Conservation (phyloP, 225 moss, liverwort and hornwort species). For the Ulota crispa region DNA sequence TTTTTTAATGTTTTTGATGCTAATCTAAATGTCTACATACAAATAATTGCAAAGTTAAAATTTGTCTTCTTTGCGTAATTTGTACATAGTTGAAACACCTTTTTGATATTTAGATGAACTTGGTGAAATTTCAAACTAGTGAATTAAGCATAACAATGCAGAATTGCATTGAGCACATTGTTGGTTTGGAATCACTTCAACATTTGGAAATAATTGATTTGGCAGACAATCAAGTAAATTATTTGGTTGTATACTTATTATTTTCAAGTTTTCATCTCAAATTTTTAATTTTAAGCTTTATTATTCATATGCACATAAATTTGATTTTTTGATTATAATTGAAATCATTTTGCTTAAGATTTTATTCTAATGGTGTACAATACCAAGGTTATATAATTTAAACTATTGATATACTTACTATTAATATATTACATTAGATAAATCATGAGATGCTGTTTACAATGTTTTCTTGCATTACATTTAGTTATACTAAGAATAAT, state of each 20-base stretch:
- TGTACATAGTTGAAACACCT: accelerated
- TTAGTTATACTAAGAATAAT: not conserved
- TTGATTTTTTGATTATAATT: not conserved
- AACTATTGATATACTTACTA: no score
- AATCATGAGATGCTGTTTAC: accelerated
- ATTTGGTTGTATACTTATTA: not conserved
- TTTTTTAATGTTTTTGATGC: not conserved
- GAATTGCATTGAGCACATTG: constrained; percentile 73
- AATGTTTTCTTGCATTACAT: accelerated
- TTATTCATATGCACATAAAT: accelerated
- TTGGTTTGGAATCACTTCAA: constrained; percentile 61
- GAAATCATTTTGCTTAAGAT: no score
- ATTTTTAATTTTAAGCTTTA: accelerated
- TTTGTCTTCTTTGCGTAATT: accelerated
- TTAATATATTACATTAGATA: accelerated
- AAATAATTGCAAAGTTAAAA: not conserved
- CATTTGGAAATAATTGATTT: constrained; percentile 73
- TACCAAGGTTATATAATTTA: no score
- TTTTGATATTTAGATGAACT: accelerated
- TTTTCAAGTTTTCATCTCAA: accelerated
- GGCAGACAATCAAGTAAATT: constrained; percentile 67
- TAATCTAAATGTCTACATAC: accelerated
- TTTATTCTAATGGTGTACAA: not conserved
- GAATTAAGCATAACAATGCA: not conserved
- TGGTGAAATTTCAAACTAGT: accelerated